Base-by-base conservation (phyloP, 2,329 filamentous ascomycete species). In the Eutypa lata region DNA sequence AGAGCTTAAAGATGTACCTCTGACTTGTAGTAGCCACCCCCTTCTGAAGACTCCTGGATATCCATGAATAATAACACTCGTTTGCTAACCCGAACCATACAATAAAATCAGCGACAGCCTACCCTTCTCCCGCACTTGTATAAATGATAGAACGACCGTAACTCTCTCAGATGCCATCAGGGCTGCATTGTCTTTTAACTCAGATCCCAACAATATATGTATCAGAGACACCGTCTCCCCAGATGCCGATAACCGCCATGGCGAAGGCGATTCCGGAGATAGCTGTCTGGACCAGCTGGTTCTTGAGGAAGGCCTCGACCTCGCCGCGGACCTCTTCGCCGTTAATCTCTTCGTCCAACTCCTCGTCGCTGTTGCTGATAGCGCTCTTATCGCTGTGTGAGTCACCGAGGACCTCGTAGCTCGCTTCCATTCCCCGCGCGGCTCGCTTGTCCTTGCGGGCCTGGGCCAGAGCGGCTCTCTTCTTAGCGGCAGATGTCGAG, bases 391-490 rank as follows among this genome's bases (percentile, higher is more conserved):
- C 76, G 58, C 75, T 78, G 44, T 72, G 71, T 2, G 71, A 68
- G 47, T 71, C 73, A 43, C 80, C 77, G 22, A 88, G 73, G 10
- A 88, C 81, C 71, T 90, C 87, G 71, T 88, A 90, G 76, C 83
- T 89, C 45, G 83, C 80, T 68, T 91, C 87, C 76, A 89, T 81
- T 56, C 77, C 77, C 55, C 55, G 71, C 64, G 56, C 73, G 64
- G 57, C 67, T 48, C 55, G 61, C 55, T 65, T 66, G 26, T 68
- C 64, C 51, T 50, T 61, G 54, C 62, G 65, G 21, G 61, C 60
- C 50, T 62, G 59, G 58, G 67, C 55, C 52, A 66, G 47, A 53
- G 61, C 60, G 31, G 64, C 64, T 56, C 65, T 67, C 67, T 56
- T 56, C 50, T 63, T 59, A 24, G 56, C 49, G 19, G 65, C 57